These are phyloP conservation scores for Stagonosporopsis chrysanthemi DNA, from an alignment of 2,329 filamentous ascomycete genomes.

Conservation along the genomic window DNA sequence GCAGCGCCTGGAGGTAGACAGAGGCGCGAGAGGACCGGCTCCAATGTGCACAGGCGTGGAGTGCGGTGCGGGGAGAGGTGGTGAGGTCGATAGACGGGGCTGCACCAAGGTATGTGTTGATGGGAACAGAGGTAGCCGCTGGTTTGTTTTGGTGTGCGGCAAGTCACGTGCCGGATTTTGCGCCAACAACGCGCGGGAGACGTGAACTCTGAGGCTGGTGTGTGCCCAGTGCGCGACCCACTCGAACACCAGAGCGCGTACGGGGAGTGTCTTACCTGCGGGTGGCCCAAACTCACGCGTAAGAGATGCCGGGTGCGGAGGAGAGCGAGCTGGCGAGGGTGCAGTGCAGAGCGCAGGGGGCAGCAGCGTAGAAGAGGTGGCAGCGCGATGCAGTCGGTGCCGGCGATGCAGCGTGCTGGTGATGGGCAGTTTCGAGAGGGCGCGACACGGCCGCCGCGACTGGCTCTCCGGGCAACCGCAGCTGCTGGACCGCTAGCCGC, in stretches of 20 bases:
- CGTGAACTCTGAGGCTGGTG: constrained; percentile 42
- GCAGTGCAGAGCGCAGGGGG: constrained; percentile 4
- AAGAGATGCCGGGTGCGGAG: constrained; percentile 22
- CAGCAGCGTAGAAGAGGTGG: constrained; percentile 19
- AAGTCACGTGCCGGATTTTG: constrained; percentile 23
- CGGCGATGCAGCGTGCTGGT: constrained; percentile 1
- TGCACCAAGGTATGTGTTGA: constrained; percentile 49
- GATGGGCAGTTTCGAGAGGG: constrained; percentile 27
- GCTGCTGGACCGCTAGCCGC: constrained; percentile 25
- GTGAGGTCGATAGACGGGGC: constrained; percentile 31
- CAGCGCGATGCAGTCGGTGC: constrained; percentile 18
- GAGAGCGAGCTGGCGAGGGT: constrained; percentile 11
- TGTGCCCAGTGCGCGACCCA: constrained; percentile 38
- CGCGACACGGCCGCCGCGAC: constrained; percentile 18
- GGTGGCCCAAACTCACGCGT: constrained; percentile 31
- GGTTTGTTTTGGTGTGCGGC: constrained; percentile 48
- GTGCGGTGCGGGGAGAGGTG: constrained; percentile 22
- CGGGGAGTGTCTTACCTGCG: constrained; percentile 25
- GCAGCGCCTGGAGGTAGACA: constrained; percentile 32
- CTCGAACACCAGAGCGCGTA: constrained; percentile 38
- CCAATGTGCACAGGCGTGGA: constrained; percentile 37
- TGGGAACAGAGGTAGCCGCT: constrained; percentile 37
- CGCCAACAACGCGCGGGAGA: constrained; percentile 38
- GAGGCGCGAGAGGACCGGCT: constrained; percentile 45
- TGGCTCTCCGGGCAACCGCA: constrained; percentile 24